A percentile compares a stretch with the other conserved stretches of the same genome.
Evolutionary conservation across 2,329 filamentous ascomycete genomes (phyloP).

Genomic region (Alternaria consortialis): DNA sequence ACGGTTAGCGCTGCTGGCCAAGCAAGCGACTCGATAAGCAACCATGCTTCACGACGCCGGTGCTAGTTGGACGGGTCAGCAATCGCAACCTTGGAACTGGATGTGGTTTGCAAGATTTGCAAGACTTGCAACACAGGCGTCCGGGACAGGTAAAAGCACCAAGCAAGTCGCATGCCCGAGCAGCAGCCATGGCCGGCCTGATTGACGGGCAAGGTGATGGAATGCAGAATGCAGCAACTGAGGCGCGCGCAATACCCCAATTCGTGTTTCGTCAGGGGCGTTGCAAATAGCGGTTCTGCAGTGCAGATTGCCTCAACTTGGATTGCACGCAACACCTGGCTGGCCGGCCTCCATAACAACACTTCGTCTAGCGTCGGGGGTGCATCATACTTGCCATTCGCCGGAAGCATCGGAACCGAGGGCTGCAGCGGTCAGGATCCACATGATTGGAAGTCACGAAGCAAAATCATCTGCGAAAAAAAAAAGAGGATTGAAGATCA

Average conservation of each 20-base stretch:
- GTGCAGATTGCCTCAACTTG: slow-evolving; percentile 52
- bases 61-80: slow-evolving; percentile 28
- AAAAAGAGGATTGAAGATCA: slow-evolving; percentile 46
- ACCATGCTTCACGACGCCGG: slow-evolving; percentile 27
- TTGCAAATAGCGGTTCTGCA: slow-evolving; percentile 43
- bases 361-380: slow-evolving; percentile 31
- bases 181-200: slow-evolving; percentile 7
- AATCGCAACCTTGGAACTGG: slow-evolving; percentile 20
- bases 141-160: slow-evolving; percentile 26
- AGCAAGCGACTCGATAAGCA: slow-evolving; percentile 44
- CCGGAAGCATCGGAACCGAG: slow-evolving; percentile 26
- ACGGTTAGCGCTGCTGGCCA: slow-evolving; percentile 42
- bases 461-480: slow-evolving; percentile 41
- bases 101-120: slow-evolving; percentile 20
- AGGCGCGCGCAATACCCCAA: slow-evolving; percentile 33
- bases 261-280: slow-evolving; percentile 51
- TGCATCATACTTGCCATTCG: slow-evolving; percentile 35
- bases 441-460: slow-evolving; percentile 44
- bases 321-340: slow-evolving; percentile 35
- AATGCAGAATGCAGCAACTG: slow-evolving; percentile 23
- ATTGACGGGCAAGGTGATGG: slow-evolving; percentile 18
- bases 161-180: slow-evolving; percentile 17
- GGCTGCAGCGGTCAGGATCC: slow-evolving; percentile 31
- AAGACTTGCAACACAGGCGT: slow-evolving; percentile 27
- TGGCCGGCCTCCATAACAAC: slow-evolving; percentile 32